Evolutionary conservation across 192 early-diverging fungal genomes (phyloP).

Genomic region (Mortierella antarctica): DNA sequence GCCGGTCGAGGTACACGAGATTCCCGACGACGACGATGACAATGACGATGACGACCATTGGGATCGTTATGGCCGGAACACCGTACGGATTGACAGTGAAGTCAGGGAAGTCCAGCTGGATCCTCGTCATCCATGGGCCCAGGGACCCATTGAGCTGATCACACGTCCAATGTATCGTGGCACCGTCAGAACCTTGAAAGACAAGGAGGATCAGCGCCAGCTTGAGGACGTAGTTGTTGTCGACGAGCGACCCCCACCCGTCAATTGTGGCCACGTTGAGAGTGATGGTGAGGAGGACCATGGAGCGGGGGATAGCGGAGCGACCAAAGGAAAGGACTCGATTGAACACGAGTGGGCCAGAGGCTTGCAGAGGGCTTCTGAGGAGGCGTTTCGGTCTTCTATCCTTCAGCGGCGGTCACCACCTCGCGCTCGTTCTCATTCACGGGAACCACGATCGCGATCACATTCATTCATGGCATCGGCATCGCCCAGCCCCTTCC

Average conservation of each 20-base stretch:
- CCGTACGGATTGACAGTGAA: slow-evolving; percentile 33
- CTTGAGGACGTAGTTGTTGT: slow-evolving; percentile 26
- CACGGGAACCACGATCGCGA: slow-evolving; percentile 14
- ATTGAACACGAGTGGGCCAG: slow-evolving; percentile 15
- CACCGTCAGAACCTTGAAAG: slow-evolving; percentile 8
- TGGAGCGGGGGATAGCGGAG: not conserved
- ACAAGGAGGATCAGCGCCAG: slow-evolving; percentile 4
- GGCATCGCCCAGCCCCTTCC: slow-evolving; percentile 10
- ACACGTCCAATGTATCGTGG: not conserved
- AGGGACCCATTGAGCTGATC: slow-evolving; percentile 40
- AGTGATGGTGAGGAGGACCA: slow-evolving; percentile 24
- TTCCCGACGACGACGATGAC: slow-evolving; percentile 32
- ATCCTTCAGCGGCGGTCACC: slow-evolving; percentile 6
- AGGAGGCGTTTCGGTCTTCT: not conserved
- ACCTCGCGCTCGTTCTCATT: slow-evolving; percentile 4
- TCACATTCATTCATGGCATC: too few relatives aligned
- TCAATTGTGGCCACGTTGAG: slow-evolving; percentile 25
- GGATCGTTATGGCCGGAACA: slow-evolving; percentile 35
- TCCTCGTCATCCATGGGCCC: slow-evolving; percentile 40
- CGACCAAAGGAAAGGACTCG: slow-evolving; percentile 1
- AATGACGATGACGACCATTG: slow-evolving; percentile 6
- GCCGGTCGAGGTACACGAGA: slow-evolving; percentile 21
- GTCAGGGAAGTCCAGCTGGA: slow-evolving; percentile 38
- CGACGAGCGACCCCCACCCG: slow-evolving; percentile 23
- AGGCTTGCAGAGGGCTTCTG: not conserved